Conservation (phyloP, 352 stramenopile species). For the Globisporangium cederbergense region DNA sequence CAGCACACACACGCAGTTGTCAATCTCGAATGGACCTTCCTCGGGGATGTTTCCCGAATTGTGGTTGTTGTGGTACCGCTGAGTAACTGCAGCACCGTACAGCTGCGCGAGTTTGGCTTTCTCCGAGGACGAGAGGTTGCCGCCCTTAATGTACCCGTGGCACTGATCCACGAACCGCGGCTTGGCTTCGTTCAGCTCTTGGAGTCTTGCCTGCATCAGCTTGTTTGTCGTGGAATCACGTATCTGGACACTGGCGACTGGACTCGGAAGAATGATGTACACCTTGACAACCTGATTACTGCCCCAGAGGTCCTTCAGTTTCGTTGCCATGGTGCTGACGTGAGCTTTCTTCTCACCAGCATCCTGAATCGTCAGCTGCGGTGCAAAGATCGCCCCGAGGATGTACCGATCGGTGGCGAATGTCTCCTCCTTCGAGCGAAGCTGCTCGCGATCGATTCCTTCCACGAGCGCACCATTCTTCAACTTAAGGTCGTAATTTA, state of each 20-base stretch:
- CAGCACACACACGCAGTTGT: constrained; percentile 45
- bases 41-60: neutral
- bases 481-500: constrained; percentile 27
- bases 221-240: constrained; percentile 41
- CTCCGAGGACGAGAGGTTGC: constrained; percentile 29
- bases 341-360: neutral
- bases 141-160: constrained; percentile 46
- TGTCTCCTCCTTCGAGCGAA: constrained; percentile 34
- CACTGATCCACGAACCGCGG: constrained; percentile 60
- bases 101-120: constrained; percentile 28
- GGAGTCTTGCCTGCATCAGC: constrained; percentile 28
- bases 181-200: constrained; percentile 26
- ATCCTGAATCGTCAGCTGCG: constrained; percentile 23
- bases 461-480: constrained; percentile 36
- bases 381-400: constrained; percentile 34
- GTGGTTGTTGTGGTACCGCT: constrained; percentile 5
- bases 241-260: constrained; percentile 30
- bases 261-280: constrained; percentile 38
- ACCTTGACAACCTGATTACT: constrained; percentile 45
- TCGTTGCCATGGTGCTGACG: constrained; percentile 15
- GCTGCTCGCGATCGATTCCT: constrained; percentile 24
- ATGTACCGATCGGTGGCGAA: constrained; percentile 43
- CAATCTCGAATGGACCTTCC: constrained; percentile 23
- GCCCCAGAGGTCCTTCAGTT: constrained; percentile 36
- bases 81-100: constrained; percentile 17